Evolutionary conservation across 2,329 filamentous ascomycete species (phyloP).

Genomic region (Ophiostoma quercus): DNA sequence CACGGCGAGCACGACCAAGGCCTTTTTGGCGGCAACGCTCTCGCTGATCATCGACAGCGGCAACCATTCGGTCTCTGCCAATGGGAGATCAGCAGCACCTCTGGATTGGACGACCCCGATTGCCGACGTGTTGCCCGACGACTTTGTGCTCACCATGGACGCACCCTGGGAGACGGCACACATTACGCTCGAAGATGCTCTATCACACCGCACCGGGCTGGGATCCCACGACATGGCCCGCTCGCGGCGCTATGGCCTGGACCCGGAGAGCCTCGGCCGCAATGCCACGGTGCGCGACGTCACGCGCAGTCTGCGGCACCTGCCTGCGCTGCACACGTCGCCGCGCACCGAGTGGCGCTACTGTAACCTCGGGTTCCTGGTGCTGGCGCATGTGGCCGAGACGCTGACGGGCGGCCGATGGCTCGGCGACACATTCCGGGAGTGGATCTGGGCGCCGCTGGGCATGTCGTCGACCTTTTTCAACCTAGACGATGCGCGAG

Average conservation of each 20-base stretch:
- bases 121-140: slow-evolving; percentile 42
- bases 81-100: not conserved
- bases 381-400: slow-evolving; percentile 43
- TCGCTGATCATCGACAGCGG: slow-evolving; percentile 44
- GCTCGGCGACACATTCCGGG: slow-evolving; percentile 39
- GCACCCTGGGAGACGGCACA: slow-evolving; percentile 38
- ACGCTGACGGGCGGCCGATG: slow-evolving; percentile 34
- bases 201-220: slow-evolving; percentile 49
- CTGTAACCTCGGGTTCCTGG: slow-evolving; percentile 49
- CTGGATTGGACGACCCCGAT: slow-evolving; percentile 45
- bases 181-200: slow-evolving; percentile 49
- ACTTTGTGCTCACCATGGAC: slow-evolving; percentile 44
- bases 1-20: slow-evolving; percentile 51
- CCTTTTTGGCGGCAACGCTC: slow-evolving; percentile 47
- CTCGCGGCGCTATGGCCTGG: slow-evolving; percentile 30
- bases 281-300: slow-evolving; percentile 36
- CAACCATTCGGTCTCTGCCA: slow-evolving; percentile 30
- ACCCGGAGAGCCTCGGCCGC: slow-evolving; percentile 33
- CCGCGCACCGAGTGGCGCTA: slow-evolving; percentile 45
- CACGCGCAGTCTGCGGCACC: slow-evolving; percentile 40
- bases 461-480: slow-evolving; percentile 42
- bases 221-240: slow-evolving; percentile 40
- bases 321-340: slow-evolving; percentile 37
- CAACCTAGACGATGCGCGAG: slow-evolving; percentile 33
- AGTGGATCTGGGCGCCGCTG: slow-evolving; percentile 41